Percentiles rank a stretch among this genome's conserved stretches.
Evolutionary conservation across 768 basidiomycete genomes (phyloP).

Genomic region (Kwoniella heveanensis): DNA sequence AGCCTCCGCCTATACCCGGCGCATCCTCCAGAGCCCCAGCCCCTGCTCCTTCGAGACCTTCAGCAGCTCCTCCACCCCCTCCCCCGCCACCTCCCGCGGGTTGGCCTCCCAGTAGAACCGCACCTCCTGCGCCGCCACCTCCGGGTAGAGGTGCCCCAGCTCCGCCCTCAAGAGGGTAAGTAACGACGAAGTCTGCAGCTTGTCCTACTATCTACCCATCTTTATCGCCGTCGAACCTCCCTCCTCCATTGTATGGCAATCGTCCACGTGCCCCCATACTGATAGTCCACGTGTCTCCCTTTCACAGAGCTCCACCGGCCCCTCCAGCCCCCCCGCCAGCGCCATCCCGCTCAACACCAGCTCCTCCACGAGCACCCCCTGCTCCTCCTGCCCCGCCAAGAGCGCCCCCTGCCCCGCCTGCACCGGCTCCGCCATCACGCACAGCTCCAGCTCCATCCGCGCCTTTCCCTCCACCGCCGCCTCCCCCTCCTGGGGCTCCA

Average conservation of each 20-base stretch:
- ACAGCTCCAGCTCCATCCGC: conserved; percentile 49
- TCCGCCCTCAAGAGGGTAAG: conserved; percentile 42
- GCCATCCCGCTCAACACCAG: conserved; percentile 25
- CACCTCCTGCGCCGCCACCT: conserved; percentile 49
- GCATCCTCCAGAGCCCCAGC: conserved; percentile 53
- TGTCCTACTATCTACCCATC: not conserved
- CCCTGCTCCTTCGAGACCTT: conserved; percentile 33
- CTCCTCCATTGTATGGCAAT: not conserved
- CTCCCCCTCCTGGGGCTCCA: conserved; percentile 26
- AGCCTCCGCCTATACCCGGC: conserved; percentile 44
- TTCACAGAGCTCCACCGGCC: conserved; percentile 47
- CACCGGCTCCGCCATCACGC: conserved; percentile 37
- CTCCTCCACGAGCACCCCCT: conserved; percentile 34
- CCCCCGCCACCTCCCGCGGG: conserved; percentile 35
- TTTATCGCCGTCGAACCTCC: no score
- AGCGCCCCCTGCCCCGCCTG: conserved; percentile 42
- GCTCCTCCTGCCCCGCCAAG: conserved; percentile 45
- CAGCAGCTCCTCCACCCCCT: conserved; percentile 42
- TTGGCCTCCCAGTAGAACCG: conserved; percentile 41
- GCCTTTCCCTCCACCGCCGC: conserved; percentile 26
- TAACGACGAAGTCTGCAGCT: not conserved
- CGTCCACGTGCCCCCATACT: not conserved
- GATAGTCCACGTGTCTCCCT: conserved; percentile 3
- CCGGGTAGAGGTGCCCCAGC: conserved; percentile 42
- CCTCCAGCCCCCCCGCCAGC: conserved; percentile 43